These are phyloP conservation scores for Tetracladium maxilliforme DNA, from an alignment of 2,329 filamentous ascomycete species.

Conservation along the genomic window DNA sequence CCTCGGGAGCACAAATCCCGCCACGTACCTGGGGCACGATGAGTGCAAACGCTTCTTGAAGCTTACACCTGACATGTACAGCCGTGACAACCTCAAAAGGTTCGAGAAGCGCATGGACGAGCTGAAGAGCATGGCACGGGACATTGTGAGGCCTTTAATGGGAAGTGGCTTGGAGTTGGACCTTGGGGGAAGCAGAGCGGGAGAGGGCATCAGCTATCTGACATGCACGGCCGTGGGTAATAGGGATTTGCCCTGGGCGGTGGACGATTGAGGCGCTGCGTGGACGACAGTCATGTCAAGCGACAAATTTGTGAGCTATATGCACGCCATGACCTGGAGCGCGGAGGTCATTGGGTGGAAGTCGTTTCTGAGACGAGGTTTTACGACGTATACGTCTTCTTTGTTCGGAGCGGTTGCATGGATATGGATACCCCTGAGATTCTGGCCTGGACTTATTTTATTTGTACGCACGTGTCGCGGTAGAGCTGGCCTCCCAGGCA, in stretches of 20 bases:
- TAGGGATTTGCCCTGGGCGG: slow-evolving; percentile 49
- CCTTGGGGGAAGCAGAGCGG: slow-evolving; percentile 33
- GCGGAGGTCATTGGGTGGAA: no score
- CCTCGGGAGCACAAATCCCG: slow-evolving; percentile 46
- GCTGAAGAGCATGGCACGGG: slow-evolving; percentile 69
- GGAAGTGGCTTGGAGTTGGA: slow-evolving; percentile 74
- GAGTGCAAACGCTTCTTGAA: slow-evolving; percentile 88
- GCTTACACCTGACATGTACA: slow-evolving; percentile 68
- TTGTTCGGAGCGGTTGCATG: no score
- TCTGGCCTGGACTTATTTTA: no score
- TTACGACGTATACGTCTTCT: no score
- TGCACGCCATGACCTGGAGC: no score
- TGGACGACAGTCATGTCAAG: no score
- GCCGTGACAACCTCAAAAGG: slow-evolving; percentile 66
- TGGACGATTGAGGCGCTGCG: no score
- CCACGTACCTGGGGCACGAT: slow-evolving; percentile 64
- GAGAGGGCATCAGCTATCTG: slow-evolving; percentile 40
- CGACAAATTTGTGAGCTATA: no score
- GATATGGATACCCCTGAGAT: no score
- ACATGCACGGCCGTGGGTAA: slow-evolving; percentile 49
- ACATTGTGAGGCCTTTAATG: slow-evolving; percentile 76
- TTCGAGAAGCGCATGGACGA: slow-evolving; percentile 85
- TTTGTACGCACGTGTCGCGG: no score
- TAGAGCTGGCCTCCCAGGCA: no score
- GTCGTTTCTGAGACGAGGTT: no score